These are phyloP conservation scores for Penicillium sp. DNA, from an alignment of 2,329 filamentous ascomycete genomes.

Conservation along the genomic window DNA sequence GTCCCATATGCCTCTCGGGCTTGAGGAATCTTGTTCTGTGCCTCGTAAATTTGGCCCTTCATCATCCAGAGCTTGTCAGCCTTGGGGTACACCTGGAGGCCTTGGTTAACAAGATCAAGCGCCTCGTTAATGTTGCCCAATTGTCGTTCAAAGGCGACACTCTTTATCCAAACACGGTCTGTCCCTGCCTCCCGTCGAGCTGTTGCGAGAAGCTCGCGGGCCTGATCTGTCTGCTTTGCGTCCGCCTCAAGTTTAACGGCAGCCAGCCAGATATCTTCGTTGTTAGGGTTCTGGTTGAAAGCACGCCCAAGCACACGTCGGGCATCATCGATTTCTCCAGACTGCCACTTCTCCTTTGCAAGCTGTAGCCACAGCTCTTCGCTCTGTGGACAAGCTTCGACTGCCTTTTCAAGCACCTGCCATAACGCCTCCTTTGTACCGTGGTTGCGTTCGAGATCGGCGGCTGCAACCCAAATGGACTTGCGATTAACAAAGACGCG, in stretches of 20 bases:
- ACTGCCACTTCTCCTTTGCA: conserved; percentile 91
- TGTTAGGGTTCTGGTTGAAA: conserved; percentile 94
- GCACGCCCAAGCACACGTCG: conserved; percentile 83
- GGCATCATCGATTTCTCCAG: conserved; percentile 84
- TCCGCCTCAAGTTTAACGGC: conserved; percentile 97
- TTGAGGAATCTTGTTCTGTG: conserved; percentile 76
- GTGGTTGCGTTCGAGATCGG: conserved; percentile 88
- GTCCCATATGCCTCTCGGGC: conserved; percentile 88
- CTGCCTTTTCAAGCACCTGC: conserved; percentile 86
- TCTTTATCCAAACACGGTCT: conserved; percentile 97
- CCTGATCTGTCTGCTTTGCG: conserved; percentile 79
- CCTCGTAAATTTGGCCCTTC: conserved; percentile 97
- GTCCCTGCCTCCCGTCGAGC: conserved; percentile 90
- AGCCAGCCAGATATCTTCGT: conserved; percentile 96
- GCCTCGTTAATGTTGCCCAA: conserved; percentile 78
- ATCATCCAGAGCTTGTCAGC: conserved; percentile 96
- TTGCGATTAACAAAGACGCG: conserved; percentile 88
- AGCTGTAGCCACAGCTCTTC: conserved; percentile 96
- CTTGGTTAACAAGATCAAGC: conserved; percentile 84
- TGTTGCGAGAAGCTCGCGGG: conserved; percentile 77
- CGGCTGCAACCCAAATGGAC: conserved; percentile 87
- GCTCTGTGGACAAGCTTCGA: conserved; percentile 88
- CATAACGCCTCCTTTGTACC: conserved; percentile 82
- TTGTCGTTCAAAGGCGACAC: conserved; percentile 89
- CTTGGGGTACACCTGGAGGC: conserved; percentile 81